Evolutionary conservation across 371 early-diverging fungal species (phyloP), one percentile per base, ranked within the genome.

Genomic region (Dentiscutata heterogama): DNA sequence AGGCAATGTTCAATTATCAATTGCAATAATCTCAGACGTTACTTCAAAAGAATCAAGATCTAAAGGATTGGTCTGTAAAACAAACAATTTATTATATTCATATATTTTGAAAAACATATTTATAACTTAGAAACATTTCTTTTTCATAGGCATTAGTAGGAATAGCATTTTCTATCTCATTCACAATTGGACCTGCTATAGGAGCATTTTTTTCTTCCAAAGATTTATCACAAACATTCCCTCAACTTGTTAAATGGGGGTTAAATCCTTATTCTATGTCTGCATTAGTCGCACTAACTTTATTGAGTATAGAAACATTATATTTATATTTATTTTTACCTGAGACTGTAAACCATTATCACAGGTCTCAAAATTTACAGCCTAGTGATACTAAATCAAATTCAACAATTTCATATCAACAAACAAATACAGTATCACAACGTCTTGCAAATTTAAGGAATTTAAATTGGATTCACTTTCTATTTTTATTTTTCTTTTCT

Each of bases 1-100:
- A 85, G 99, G 98, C 64, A 99, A 99, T 83, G 97, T 98, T 10
- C 99, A 99, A 84, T 90, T 99, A 61, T 96, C 97, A 13, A 94
- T 95, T 65, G 97, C 98, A 2, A 96, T 98, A 85, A 97, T 99
- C 54, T 94, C 98, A 10, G 99, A 99, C 83, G 91, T 98, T 54
- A 97, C 98, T 0, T 89, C 93, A 1, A 88, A 91, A 0, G 90
- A 92, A 75, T 92, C 91, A 1, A 87, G 99, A 53, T 96, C 97
- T 0, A 87, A 88, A 11, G 94, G 93, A 25, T 86, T 97, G 90
- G 93, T 93, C 83, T 78, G 84, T 80, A 78, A 11, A 35, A 53
- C 20, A 10, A 79, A 56, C 42, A 60, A 31, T 54, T 78, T 53
- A 31, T 85, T 65, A 84, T 84, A 80, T 63, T 79, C 3, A n/a